Conservation (phyloP, 2,329 filamentous ascomycete genomes). For the Pyrenophora seminiperda region DNA sequence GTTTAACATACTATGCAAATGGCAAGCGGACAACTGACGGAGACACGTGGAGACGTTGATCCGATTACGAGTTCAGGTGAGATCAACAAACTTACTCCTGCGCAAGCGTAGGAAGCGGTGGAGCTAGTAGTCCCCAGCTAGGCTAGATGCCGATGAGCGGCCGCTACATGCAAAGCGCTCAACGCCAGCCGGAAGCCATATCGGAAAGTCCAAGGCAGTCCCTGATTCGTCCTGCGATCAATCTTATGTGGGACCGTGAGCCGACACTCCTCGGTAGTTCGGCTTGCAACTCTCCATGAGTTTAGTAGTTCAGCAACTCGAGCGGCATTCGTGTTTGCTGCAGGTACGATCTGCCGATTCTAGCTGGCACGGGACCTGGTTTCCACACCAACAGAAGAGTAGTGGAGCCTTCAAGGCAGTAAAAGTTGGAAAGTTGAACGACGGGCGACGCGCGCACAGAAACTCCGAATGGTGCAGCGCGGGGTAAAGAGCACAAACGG, state of each 20-base stretch:
- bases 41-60: too few relatives aligned
- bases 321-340: constrained; percentile 30
- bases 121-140: not conserved
- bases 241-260: not conserved
- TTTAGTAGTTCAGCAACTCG: constrained; percentile 6
- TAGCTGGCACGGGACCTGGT: not conserved
- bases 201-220: constrained; percentile 1
- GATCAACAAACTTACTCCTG: not conserved
- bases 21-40: too few relatives aligned
- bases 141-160: not conserved
- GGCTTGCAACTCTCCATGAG: constrained; percentile 16
- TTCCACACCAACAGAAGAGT: not conserved
- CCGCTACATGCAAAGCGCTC: not conserved
- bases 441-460: not conserved
- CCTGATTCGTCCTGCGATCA: not conserved
- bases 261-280: not conserved
- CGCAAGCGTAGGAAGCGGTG: not conserved
- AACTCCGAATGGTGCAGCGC: not conserved
- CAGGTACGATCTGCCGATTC: constrained; percentile 29
- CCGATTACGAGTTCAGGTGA: not conserved
- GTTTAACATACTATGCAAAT: too few relatives aligned
- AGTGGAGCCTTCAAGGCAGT: not conserved
- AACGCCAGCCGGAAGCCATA: constrained; percentile 1
- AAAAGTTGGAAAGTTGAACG: too few relatives aligned
- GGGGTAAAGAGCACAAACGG: constrained; percentile 16